Base-by-base conservation (phyloP, 768 basidiomycete genomes). In the Vararia minispora region DNA sequence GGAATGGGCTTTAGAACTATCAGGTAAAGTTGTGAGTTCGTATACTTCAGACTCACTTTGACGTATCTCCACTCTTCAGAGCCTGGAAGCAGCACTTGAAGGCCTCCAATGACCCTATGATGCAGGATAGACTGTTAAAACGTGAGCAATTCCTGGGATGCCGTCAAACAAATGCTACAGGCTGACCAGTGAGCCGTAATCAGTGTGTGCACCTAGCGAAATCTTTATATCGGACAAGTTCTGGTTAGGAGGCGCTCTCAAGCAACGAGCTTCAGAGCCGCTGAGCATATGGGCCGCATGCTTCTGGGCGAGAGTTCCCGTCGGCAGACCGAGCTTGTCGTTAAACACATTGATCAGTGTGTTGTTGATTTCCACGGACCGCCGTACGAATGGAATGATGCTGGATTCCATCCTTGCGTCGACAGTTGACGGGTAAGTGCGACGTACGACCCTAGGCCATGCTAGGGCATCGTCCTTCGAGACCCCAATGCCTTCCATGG, bases 391-490 rank as follows among this genome's bases (percentile, higher is more conserved):
- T 12, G 47, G 46, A 27, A 34, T 46, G 43, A 60, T 40, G 11
- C 44, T 44, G 21, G 41, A 39, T 12, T 41, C 44, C 55, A 62
- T 58, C 30, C 49, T 49, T 13, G 49, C 50, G 44, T 52, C 49
- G 24, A 58, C 53, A 2, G 55, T 50, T 0, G 39, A 28, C 0
- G 62, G 61, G 41, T 63, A 63, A 4, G 49, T 47, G 35, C 62
- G 52, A 35, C 60, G 61, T 5, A 44, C 43, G 0, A 44, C 40
- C 0, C 28, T 28, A 4, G 62, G 62, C 43, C 47, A 60, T 1
- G 55, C 56, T 13, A 60, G 50, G 3, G 57, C 59, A 46, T 63
- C 62, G 47, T 42, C 61, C n/a, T n/a, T n/a, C n/a, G n/a, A n/a
- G n/a, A n/a, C n/a, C n/a, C n/a, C n/a, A n/a, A 52, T 45, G 40